Percentiles rank a stretch among this genome's conserved stretches.
Conservation (phyloP, 2,329 filamentous ascomycete species). For the Parastagonospora avenae region DNA sequence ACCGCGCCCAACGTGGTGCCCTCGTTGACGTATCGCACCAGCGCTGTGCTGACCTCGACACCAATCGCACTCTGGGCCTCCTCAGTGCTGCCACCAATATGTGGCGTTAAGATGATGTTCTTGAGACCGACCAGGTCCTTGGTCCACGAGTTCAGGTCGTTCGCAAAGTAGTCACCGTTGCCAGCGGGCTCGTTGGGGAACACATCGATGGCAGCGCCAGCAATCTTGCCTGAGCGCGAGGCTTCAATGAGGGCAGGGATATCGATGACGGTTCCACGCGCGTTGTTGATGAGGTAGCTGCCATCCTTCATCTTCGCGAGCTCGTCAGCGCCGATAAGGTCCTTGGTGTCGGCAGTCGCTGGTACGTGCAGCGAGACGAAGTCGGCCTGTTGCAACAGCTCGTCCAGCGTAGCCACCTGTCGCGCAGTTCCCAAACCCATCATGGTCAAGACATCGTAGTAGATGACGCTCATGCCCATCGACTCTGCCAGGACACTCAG, state of each 20-base stretch:
- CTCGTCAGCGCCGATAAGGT: conserved; percentile 82
- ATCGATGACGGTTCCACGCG: conserved; percentile 90
- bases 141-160: conserved; percentile 79
- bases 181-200: conserved; percentile 92
- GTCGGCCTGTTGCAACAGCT: conserved; percentile 78
- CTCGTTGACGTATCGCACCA: conserved; percentile 95
- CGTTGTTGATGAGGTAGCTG: conserved; percentile 94
- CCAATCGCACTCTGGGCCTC: conserved; percentile 97
- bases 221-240: conserved; percentile 83
- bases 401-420: conserved; percentile 79
- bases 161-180: conserved; percentile 95
- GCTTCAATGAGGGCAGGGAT: conserved; percentile 90
- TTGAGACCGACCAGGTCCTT: conserved; percentile 82
- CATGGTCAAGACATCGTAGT: conserved; percentile 91
- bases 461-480: conserved; percentile 98
- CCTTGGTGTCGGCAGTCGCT: conserved; percentile 87
- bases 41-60: conserved; percentile 84
- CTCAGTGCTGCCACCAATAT: conserved; percentile 97
- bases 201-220: conserved; percentile 94
- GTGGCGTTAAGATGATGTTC: conserved; percentile 94
- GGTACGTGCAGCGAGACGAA: conserved; percentile 96
- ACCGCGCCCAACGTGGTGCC: conserved; percentile 89
- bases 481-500: conserved; percentile 93
- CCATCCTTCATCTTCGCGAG: conserved; percentile 90
- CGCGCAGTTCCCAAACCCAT: conserved; percentile 91